Evolutionary conservation across 2,329 filamentous ascomycete species (phyloP).

Genomic region (Monosporascus sp.): DNA sequence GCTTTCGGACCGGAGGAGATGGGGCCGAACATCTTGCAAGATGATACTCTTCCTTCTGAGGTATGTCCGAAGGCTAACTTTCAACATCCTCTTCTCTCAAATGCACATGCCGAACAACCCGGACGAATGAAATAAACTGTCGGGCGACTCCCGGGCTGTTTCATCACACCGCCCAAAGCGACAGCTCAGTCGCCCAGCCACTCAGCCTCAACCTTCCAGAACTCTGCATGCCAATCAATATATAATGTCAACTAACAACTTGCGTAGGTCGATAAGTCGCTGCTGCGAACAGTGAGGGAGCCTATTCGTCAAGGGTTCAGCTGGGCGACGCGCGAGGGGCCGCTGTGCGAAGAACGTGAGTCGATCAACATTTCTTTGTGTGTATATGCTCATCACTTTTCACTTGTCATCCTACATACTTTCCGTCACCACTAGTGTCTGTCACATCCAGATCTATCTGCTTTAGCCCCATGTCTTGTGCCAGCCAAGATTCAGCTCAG

Average conservation of each 20-base stretch:
- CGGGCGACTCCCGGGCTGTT: constrained; percentile 7
- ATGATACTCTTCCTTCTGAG: constrained; percentile 90
- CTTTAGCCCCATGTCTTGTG: too few species aligned
- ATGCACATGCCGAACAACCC: too few species aligned
- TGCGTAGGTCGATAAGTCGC: constrained; percentile 77
- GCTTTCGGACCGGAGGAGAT: constrained; percentile 95
- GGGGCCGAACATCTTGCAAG: constrained; percentile 91
- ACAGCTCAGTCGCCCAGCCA: constrained; percentile 10
- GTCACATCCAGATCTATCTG: too few species aligned
- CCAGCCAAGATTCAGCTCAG: too few species aligned
- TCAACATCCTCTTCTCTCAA: too few species aligned
- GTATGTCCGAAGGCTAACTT: constrained; percentile 34
- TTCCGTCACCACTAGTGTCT: too few species aligned
- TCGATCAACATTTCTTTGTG: constrained; percentile 25
- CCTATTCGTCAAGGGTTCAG: constrained; percentile 93
- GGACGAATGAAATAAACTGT: too few species aligned
- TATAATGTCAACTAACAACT: constrained; percentile 24
- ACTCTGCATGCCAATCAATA: constrained; percentile 7
- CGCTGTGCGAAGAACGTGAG: constrained; percentile 94
- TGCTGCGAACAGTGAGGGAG: constrained; percentile 80
- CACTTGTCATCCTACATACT: constrained; percentile 9
- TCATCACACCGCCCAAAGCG: constrained; percentile 16
- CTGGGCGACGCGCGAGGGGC: constrained; percentile 93
- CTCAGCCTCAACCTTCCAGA: constrained; percentile 19
- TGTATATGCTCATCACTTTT: constrained; percentile 3